Conservation (phyloP, 176 grass and related monocot genomes). For the Cenchrus purpureus region DNA sequence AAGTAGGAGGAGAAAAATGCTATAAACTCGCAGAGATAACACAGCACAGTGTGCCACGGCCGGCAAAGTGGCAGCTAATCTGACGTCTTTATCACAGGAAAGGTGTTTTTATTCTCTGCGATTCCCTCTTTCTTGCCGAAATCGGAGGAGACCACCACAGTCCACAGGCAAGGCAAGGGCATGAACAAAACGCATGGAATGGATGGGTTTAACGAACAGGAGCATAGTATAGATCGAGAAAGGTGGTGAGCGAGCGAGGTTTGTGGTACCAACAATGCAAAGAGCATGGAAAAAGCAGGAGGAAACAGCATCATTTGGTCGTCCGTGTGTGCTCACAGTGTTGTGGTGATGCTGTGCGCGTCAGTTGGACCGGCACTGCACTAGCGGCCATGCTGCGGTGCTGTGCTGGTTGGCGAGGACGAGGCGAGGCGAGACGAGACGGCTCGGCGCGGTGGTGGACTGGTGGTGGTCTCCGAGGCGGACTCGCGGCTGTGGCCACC, state of each 20-base stretch:
- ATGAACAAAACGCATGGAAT: background rate
- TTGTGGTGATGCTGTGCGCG: background rate
- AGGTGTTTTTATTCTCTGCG: no score
- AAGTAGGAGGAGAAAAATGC: no score
- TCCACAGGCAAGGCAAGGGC: no score
- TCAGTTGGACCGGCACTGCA: conserved; percentile 19
- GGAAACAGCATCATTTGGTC: conserved; percentile 34
- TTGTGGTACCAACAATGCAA: no score
- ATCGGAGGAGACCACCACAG: background rate
- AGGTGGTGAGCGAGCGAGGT: no score
- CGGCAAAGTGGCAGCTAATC: no score
- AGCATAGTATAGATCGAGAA: background rate
- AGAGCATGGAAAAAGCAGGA: background rate
- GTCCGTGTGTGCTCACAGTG: background rate
- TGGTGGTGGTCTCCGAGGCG: conserved; percentile 3
- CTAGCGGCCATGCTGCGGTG: no score
- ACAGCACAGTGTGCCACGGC: background rate
- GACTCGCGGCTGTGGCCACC: background rate
- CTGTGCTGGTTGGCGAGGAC: background rate
- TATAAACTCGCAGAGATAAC: background rate
- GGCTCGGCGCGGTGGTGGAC: background rate
- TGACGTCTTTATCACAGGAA: background rate
- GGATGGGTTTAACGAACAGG: background rate
- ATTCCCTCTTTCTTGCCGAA: background rate
- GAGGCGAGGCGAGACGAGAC: background rate